Percentiles rank a stretch among this genome's conserved stretches.
Evolutionary conservation across 192 early-diverging fungal species (phyloP).

Genomic region (Mortierella alpina): DNA sequence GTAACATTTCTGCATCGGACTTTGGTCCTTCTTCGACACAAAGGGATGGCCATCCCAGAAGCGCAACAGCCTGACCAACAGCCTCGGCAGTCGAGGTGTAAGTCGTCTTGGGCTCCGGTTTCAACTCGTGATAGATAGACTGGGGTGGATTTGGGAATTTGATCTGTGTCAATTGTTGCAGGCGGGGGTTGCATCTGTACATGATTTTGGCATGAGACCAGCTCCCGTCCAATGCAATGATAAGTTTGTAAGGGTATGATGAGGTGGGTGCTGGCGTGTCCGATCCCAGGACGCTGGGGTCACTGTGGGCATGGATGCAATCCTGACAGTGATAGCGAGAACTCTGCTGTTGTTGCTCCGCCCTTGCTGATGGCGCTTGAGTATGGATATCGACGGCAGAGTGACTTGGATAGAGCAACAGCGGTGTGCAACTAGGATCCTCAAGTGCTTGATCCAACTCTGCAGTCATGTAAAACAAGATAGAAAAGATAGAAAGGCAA

Average conservation of each 20-base stretch:
- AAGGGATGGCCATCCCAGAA: slow-evolving; percentile 37
- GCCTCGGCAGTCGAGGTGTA: slow-evolving; percentile 55
- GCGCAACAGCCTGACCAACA: slow-evolving; percentile 41
- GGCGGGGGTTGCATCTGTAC: slow-evolving; percentile 51
- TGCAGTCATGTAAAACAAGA: background rate
- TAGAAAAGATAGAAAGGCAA: background rate
- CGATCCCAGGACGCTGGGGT: background rate
- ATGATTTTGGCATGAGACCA: slow-evolving; percentile 57
- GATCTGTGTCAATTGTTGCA: slow-evolving; percentile 46
- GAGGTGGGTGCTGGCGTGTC: background rate
- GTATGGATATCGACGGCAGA: slow-evolving; percentile 33
- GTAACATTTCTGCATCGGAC: slow-evolving; percentile 20
- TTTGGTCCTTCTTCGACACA: background rate
- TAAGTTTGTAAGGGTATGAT: slow-evolving; percentile 36
- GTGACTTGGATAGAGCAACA: slow-evolving; percentile 48
- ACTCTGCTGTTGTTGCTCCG: background rate
- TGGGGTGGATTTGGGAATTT: slow-evolving; percentile 49
- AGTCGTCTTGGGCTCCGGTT: slow-evolving; percentile 42
- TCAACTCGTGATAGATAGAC: slow-evolving; percentile 51
- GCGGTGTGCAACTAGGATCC: slow-evolving; percentile 31
- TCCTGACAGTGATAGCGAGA: slow-evolving; percentile 31
- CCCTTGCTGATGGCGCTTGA: background rate
- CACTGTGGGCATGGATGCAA: slow-evolving; percentile 10
- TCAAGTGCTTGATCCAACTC: slow-evolving; percentile 41
- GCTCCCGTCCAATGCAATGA: slow-evolving; percentile 52